phyloP scores from a whole-genome alignment of 2,329 filamentous ascomycete species.

The Aspergillus terreus region DNA sequence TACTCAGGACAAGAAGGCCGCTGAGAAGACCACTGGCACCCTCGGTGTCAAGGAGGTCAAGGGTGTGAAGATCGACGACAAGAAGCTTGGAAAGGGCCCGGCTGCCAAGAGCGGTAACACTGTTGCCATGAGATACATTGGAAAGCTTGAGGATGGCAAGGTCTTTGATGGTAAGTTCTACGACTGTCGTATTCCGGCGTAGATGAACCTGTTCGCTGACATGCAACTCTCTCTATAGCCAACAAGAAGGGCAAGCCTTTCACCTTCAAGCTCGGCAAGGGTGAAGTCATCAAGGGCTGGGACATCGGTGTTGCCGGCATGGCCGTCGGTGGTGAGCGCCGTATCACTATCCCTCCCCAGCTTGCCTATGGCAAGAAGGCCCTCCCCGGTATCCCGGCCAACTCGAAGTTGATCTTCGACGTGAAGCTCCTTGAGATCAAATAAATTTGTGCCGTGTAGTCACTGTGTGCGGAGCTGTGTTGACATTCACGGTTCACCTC shows the following conservation, averaged over 20 bases:
- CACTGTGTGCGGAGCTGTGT: too few relatives aligned
- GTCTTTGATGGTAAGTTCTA: slow-evolving; percentile 78
- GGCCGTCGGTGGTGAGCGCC: slow-evolving; percentile 87
- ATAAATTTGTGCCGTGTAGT: slow-evolving; percentile 45
- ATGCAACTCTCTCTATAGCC: slow-evolving; percentile 49
- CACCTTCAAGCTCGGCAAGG: slow-evolving; percentile 87
- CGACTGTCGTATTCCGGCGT: not conserved
- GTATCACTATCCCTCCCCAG: slow-evolving; percentile 80
- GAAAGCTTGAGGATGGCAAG: slow-evolving; percentile 91
- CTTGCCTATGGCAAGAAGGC: slow-evolving; percentile 86
- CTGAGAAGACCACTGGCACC: slow-evolving; percentile 52
- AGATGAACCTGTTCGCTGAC: slow-evolving; percentile 4
- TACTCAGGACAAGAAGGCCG: slow-evolving; percentile 45
- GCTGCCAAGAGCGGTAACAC: slow-evolving; percentile 85
- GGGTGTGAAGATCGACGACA: slow-evolving; percentile 91
- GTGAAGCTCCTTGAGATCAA: slow-evolving; percentile 82
- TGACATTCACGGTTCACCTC: too few relatives aligned
- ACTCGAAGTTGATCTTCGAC: slow-evolving; percentile 91
- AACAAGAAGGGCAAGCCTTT: slow-evolving; percentile 99
- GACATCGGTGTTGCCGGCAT: slow-evolving; percentile 92
- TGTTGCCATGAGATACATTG: slow-evolving; percentile 95
- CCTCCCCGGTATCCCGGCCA: slow-evolving; percentile 79
- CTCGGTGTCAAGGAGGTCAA: slow-evolving; percentile 74
- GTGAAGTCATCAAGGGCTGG: slow-evolving; percentile 99
- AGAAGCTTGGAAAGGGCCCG: slow-evolving; percentile 82